Evolutionary conservation across 495 filamentous ascomycete species (phyloP).

Genomic region (Pseudotulostoma volvatum): DNA sequence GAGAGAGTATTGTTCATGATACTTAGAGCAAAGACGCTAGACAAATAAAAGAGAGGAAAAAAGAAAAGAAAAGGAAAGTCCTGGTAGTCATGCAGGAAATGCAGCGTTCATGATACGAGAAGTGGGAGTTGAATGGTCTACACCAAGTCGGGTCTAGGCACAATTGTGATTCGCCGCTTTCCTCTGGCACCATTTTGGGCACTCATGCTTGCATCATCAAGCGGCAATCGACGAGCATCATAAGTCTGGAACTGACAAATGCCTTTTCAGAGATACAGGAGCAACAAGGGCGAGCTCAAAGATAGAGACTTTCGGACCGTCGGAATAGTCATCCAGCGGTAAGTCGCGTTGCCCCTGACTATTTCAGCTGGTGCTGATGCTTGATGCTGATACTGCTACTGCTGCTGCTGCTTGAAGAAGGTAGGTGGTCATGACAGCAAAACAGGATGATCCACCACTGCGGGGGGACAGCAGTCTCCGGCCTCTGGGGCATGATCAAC

Average conservation of each 20-base stretch:
- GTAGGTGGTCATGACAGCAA: too few species aligned
- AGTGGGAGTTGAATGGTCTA: background rate
- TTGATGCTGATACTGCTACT: too few species aligned
- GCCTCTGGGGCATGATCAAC: too few species aligned
- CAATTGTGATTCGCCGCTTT: conserved; percentile 18
- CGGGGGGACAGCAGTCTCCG: too few species aligned
- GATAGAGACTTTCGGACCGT: background rate
- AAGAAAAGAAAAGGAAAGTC: background rate
- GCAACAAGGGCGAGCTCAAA: background rate
- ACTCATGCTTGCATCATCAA: conserved; percentile 18
- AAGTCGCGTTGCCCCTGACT: background rate
- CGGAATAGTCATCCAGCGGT: background rate
- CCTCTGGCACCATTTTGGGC: conserved; percentile 18
- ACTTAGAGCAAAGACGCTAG: background rate
- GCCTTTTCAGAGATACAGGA: too few species aligned
- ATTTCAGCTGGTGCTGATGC: background rate
- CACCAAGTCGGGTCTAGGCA: too few species aligned
- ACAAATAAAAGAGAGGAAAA: conserved; percentile 1
- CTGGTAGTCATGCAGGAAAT: conserved; percentile 7
- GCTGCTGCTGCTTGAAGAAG: too few species aligned
- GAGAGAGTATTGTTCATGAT: too few species aligned
- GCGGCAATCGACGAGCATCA: background rate
- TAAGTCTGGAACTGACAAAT: too few species aligned
- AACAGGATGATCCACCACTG: too few species aligned
- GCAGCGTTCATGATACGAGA: conserved; percentile 8